A percentile compares a stretch with the other conserved stretches of the same genome.
These are phyloP conservation scores for Cornus kousa DNA, from an alignment of 148 eudicot species.

Conservation along the genomic window DNA sequence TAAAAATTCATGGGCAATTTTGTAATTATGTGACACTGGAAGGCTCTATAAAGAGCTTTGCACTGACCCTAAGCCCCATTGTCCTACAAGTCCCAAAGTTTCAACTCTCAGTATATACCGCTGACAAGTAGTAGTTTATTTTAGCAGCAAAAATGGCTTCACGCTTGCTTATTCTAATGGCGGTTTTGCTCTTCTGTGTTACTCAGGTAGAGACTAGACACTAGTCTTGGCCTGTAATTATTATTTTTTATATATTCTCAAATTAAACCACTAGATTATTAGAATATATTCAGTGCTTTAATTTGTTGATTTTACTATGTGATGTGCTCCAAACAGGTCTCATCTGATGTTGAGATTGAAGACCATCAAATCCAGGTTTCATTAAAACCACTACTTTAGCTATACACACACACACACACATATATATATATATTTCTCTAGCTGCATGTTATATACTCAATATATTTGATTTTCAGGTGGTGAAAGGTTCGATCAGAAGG, in stretches of 20 bases:
- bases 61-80: not conserved
- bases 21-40: not conserved
- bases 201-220: conserved; percentile 17
- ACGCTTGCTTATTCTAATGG: conserved; percentile 13
- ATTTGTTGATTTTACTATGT: not conserved
- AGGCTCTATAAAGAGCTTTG: conserved; percentile 14
- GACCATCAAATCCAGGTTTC: conserved; percentile 22
- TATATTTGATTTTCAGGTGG: conserved; percentile 14
- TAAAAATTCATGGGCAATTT: not conserved
- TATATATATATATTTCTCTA: too few species aligned
- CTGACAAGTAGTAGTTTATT: too few species aligned
- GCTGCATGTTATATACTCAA: too few species aligned
- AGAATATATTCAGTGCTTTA: too few species aligned
- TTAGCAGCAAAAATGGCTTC: conserved; percentile 21
- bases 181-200: conserved; percentile 21
- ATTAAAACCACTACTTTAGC: not conserved
- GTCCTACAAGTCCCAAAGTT: not conserved
- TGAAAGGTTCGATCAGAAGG: conserved; percentile 35
- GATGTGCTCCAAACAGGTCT: conserved; percentile 8
- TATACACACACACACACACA: too few species aligned
- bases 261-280: too few species aligned
- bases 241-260: not conserved
- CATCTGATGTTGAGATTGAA: conserved; percentile 30
- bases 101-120: not conserved
- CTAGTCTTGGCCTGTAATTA: too few species aligned